phyloP scores from a whole-genome alignment of 2,329 filamentous ascomycete species.

The Lachnellula cervina region DNA sequence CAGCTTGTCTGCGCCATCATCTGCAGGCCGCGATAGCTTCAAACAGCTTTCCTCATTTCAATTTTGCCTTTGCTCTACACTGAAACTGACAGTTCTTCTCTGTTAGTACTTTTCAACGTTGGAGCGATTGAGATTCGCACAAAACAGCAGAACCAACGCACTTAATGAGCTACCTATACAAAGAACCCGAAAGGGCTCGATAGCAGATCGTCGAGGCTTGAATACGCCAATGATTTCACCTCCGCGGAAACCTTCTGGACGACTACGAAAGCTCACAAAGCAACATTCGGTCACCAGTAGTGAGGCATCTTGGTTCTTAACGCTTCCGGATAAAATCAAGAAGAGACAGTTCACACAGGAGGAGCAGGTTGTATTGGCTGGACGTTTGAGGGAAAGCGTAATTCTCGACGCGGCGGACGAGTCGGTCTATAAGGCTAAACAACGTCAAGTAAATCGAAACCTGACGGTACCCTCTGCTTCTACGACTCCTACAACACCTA shows the following conservation, averaged over 20 bases:
- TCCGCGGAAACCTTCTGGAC: conserved; percentile 21
- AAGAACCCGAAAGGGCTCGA: conserved; percentile 18
- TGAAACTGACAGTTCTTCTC: conserved; percentile 10
- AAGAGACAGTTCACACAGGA: conserved; percentile 66
- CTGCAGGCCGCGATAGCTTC: neutral
- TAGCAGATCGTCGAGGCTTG: conserved; percentile 28
- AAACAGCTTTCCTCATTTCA: neutral
- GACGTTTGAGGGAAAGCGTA: conserved; percentile 45
- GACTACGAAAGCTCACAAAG: conserved; percentile 25
- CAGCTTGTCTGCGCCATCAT: neutral
- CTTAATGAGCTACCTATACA: conserved; percentile 28
- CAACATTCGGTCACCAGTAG: conserved; percentile 40
- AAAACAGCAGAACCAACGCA: conserved; percentile 37
- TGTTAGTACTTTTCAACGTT: conserved; percentile 67
- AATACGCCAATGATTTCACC: conserved; percentile 24
- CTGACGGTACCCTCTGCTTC: conserved; percentile 19
- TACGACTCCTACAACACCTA: conserved; percentile 26
- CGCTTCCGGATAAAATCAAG: conserved; percentile 67
- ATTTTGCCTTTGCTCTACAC: neutral
- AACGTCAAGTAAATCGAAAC: conserved; percentile 35
- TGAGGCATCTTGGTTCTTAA: conserved; percentile 64
- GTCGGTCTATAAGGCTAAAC: conserved; percentile 45
- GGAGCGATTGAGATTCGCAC: conserved; percentile 63
- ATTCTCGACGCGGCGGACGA: conserved; percentile 56
- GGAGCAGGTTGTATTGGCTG: conserved; percentile 60